These are phyloP conservation scores for Dispira simplex DNA, from an alignment of 192 early-diverging fungal species.

Conservation along the genomic window DNA sequence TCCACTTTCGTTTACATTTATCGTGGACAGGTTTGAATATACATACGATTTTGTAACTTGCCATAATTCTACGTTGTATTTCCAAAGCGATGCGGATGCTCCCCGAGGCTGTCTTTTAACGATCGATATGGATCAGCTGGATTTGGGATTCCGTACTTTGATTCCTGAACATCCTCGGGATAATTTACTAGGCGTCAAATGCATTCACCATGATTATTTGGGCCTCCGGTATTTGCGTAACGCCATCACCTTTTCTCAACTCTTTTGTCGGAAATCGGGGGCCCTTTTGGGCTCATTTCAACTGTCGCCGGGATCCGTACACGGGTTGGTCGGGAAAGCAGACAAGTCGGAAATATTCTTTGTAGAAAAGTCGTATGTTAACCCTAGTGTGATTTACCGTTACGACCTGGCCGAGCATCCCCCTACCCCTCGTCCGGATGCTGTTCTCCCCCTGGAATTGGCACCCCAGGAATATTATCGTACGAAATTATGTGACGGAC, in stretches of 20 bases:
- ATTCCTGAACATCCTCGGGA: constrained; percentile 34
- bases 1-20: constrained; percentile 21
- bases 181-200: constrained; percentile 21
- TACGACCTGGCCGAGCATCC: constrained; percentile 31
- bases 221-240: constrained; percentile 42
- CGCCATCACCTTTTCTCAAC: constrained; percentile 32
- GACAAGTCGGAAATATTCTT: constrained; percentile 39
- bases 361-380: constrained; percentile 33
- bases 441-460: constrained; percentile 23
- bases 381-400: constrained; percentile 38
- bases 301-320: constrained; percentile 35
- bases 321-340: constrained; percentile 15
- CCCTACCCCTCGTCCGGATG: neutral
- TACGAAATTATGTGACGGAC: constrained; percentile 13
- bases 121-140: constrained; percentile 38
- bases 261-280: constrained; percentile 31
- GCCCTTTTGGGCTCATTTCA: constrained; percentile 18
- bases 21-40: constrained; percentile 36
- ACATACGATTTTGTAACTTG: constrained; percentile 34
- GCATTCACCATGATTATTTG: constrained; percentile 37
- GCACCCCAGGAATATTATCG: constrained; percentile 23
- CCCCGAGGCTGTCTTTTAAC: constrained; percentile 41
- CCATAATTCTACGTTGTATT: constrained; percentile 39
- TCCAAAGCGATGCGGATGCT: constrained; percentile 40
- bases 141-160: constrained; percentile 41